Evolutionary conservation across 345 rosid species (phyloP).

Genomic region (Moringa oleifera): DNA sequence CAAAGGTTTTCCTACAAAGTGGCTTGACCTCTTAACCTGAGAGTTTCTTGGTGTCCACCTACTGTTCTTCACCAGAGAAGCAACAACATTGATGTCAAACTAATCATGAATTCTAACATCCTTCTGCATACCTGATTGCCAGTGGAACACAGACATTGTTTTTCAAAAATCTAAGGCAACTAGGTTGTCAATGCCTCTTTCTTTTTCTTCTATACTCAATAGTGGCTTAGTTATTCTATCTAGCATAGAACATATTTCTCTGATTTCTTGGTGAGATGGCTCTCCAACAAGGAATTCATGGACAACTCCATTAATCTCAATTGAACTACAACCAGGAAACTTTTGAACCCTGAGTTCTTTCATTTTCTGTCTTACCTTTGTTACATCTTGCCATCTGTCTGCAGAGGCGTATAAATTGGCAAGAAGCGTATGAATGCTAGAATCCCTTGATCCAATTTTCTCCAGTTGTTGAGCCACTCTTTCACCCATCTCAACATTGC

Average conservation of each 20-base stretch:
- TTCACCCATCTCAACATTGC: conserved; percentile 57
- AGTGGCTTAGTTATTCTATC: conserved; percentile 24
- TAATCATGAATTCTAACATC: too few relatives aligned
- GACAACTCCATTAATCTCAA: conserved; percentile 42
- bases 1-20: too few relatives aligned
- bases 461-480: conserved; percentile 42
- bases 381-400: conserved; percentile 72
- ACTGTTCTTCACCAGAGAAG: too few relatives aligned
- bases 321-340: conserved; percentile 74
- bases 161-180: too few relatives aligned
- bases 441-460: conserved; percentile 43
- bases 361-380: conserved; percentile 62
- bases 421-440: conserved; percentile 56
- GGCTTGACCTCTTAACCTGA: too few relatives aligned
- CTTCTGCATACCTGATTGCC: too few relatives aligned
- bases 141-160: too few relatives aligned
- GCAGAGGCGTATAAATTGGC: conserved; percentile 64
- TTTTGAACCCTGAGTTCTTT: conserved; percentile 61
- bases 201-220: conserved; percentile 16
- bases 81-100: too few relatives aligned
- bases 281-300: conserved; percentile 51
- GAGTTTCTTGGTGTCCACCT: too few relatives aligned
- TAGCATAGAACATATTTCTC: conserved; percentile 34
- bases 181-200: too few relatives aligned
- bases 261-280: conserved; percentile 32